Evolutionary conservation across 805 yeast species (phyloP).

Genomic region (Ogataea thermomethanolica): DNA sequence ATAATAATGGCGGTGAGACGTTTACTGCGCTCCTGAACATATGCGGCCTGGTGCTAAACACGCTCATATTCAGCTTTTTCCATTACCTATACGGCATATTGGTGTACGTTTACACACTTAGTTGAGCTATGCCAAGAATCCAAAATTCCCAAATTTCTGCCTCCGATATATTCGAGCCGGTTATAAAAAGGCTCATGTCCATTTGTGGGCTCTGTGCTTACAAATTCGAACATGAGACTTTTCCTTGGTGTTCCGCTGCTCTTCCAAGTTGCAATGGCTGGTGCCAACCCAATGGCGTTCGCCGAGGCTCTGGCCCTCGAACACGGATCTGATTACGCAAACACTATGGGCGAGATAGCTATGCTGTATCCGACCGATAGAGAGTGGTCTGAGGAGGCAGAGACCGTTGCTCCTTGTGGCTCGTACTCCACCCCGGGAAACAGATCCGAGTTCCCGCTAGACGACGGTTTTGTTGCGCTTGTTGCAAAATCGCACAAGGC

Average conservation of each 20-base stretch:
- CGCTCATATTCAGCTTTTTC: slow-evolving; percentile 20
- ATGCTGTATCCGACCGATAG: slow-evolving; percentile 41
- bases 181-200: slow-evolving; percentile 1
- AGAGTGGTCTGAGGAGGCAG: slow-evolving; percentile 44
- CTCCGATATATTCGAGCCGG: slow-evolving; percentile 13
- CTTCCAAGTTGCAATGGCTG: slow-evolving; percentile 18
- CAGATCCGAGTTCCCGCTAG: slow-evolving; percentile 45
- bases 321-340: slow-evolving; percentile 37
- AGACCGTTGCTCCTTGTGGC: slow-evolving; percentile 47
- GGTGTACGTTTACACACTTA: slow-evolving; percentile 17
- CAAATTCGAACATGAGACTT: slow-evolving; percentile 11
- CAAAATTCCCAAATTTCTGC: background rate
- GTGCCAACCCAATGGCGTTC: slow-evolving; percentile 30
- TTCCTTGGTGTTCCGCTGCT: slow-evolving; percentile 11
- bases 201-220: background rate
- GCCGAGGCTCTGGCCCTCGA: slow-evolving; percentile 33
- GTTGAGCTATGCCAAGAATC: slow-evolving; percentile 3
- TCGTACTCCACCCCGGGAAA: slow-evolving; percentile 33
- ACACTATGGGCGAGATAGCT: slow-evolving; percentile 40
- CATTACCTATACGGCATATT: slow-evolving; percentile 20
- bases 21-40: slow-evolving; percentile 18
- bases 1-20: slow-evolving; percentile 18
- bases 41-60: slow-evolving; percentile 19
- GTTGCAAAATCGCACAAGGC: slow-evolving; percentile 40
- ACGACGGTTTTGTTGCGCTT: slow-evolving; percentile 44